A percentile compares a stretch with the other conserved stretches of the same genome.
These are phyloP conservation scores for Dothideomycetes sp. DNA, from an alignment of 2,329 filamentous ascomycete species.

Conservation along the genomic window DNA sequence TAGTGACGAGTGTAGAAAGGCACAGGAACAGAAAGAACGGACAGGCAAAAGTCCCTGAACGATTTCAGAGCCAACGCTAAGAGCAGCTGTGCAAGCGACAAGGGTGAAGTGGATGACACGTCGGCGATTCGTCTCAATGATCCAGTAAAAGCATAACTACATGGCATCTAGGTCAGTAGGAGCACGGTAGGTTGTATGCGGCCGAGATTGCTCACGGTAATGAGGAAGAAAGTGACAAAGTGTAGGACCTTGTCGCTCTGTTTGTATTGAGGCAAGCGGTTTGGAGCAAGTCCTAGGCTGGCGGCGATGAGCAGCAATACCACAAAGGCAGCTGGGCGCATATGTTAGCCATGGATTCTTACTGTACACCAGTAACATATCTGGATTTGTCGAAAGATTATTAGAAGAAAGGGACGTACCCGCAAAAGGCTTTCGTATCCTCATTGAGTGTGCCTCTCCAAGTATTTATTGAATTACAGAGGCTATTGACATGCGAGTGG, in stretches of 20 bases:
- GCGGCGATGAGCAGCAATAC: slow-evolving; percentile 60
- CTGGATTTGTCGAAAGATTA: too few species aligned
- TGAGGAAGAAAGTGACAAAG: slow-evolving; percentile 76
- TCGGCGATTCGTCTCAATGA: slow-evolving; percentile 80
- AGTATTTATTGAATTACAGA: too few species aligned
- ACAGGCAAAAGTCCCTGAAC: slow-evolving; percentile 61
- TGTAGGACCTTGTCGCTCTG: slow-evolving; percentile 78
- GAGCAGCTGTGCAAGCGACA: slow-evolving; percentile 62
- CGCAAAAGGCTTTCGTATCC: slow-evolving; percentile 80
- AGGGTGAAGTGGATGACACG: slow-evolving; percentile 78
- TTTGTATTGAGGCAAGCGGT: slow-evolving; percentile 52
- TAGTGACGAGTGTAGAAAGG: background rate
- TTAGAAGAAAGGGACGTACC: slow-evolving; percentile 46
- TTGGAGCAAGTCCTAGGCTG: slow-evolving; percentile 66
- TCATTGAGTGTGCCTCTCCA: too few species aligned
- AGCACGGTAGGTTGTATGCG: background rate
- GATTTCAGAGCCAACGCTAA: slow-evolving; percentile 67
- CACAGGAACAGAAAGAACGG: slow-evolving; percentile 35
- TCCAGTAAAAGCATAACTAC: slow-evolving; percentile 77
- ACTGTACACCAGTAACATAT: background rate
- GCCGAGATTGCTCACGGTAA: slow-evolving; percentile 50
- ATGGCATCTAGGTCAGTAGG: background rate
- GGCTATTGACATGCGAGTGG: too few species aligned
- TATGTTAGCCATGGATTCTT: background rate
- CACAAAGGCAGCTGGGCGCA: slow-evolving; percentile 36